phyloP scores from a whole-genome alignment of 805 yeast species.

The Yamadazyma olivae region DNA sequence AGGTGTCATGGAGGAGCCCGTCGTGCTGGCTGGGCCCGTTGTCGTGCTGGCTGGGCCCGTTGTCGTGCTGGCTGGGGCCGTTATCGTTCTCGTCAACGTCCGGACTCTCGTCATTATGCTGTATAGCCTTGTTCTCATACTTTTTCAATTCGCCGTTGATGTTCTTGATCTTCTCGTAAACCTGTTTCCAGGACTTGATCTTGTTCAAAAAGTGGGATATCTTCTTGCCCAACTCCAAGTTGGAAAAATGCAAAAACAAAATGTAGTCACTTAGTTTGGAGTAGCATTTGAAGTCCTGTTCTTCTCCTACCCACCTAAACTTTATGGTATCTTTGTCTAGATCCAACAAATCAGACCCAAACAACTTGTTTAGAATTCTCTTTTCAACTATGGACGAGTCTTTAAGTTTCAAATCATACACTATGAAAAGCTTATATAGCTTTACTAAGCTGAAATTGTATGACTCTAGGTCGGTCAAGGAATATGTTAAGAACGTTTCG shows the following conservation, averaged over 20 bases:
- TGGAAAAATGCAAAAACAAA: constrained; percentile 22
- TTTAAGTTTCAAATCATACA: constrained; percentile 28
- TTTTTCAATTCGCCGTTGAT: constrained; percentile 27
- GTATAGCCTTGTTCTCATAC: constrained; percentile 20
- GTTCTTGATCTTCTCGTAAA: constrained; percentile 22
- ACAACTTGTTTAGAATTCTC: constrained; percentile 6
- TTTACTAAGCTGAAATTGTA: constrained; percentile 26
- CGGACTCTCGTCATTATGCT: neutral
- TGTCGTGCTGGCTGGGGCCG: neutral
- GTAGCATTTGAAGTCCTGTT: constrained; percentile 9
- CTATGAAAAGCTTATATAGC: constrained; percentile 34
- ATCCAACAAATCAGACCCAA: constrained; percentile 7
- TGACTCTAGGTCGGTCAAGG: constrained; percentile 39
- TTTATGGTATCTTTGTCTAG: neutral
- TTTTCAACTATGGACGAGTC: constrained; percentile 28
- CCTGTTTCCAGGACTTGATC: constrained; percentile 28
- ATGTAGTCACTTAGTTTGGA: constrained; percentile 14
- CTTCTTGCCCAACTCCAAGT: constrained; percentile 20
- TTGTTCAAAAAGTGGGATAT: constrained; percentile 21
- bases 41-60: no score
- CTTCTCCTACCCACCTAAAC: constrained; percentile 10
- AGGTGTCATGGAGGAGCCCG: neutral
- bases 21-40: neutral
- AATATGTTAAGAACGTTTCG: constrained; percentile 46
- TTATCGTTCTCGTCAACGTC: neutral